These are phyloP conservation scores for Penicillium sclerotiorum DNA, from an alignment of 2,329 filamentous ascomycete genomes.

Conservation along the genomic window DNA sequence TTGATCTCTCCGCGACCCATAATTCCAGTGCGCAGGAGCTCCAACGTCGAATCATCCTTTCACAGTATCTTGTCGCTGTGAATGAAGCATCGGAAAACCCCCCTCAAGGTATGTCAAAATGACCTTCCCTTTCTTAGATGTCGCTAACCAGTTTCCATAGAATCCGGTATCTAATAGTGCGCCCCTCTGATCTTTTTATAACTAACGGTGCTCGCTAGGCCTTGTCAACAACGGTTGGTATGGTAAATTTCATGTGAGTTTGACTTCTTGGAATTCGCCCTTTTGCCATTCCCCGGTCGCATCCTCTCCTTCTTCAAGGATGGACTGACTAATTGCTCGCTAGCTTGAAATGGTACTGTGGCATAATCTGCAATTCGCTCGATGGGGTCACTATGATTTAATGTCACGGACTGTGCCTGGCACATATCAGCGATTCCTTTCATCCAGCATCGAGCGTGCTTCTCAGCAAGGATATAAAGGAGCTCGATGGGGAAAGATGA, in stretches of 20 bases:
- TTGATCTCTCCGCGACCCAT: conserved; percentile 50
- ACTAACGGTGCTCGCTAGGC: background rate
- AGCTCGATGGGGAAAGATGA: conserved; percentile 60
- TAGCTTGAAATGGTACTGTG: conserved; percentile 14
- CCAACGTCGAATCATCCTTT: conserved; percentile 57
- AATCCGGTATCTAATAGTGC: too few relatives aligned
- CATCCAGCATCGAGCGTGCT: conserved; percentile 39
- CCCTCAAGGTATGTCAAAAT: conserved; percentile 10
- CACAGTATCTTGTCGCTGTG: conserved; percentile 57
- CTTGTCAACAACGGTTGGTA: conserved; percentile 16
- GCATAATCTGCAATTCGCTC: conserved; percentile 11
- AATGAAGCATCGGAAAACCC: conserved; percentile 34
- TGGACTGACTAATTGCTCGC: background rate
- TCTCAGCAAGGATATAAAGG: conserved; percentile 42
- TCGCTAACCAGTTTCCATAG: background rate
- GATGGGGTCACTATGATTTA: conserved; percentile 12
- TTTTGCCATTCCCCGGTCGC: too few relatives aligned
- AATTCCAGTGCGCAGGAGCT: conserved; percentile 52
- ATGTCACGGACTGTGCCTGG: conserved; percentile 6
- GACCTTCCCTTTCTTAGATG: background rate
- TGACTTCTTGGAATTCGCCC: too few relatives aligned
- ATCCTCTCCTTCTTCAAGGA: too few relatives aligned
- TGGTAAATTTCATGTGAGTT: conserved; percentile 14
- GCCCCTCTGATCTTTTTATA: background rate
- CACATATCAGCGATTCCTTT: conserved; percentile 53